Conservation (phyloP, 352 stramenopile species). For the Phytophthora pistaciae region DNA sequence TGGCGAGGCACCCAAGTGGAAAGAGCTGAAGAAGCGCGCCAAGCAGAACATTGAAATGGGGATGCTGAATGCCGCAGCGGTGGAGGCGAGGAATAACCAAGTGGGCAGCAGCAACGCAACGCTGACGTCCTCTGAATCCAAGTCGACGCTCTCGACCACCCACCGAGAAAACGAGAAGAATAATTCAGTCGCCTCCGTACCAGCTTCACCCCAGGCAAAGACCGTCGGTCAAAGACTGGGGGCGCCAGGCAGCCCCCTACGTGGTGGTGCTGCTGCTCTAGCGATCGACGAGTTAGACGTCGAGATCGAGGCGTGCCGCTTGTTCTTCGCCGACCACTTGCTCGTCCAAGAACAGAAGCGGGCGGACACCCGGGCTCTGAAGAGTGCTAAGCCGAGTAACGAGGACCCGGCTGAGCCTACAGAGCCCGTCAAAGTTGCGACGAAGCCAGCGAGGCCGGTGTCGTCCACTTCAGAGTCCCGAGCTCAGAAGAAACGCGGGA, state of each 20-base stretch:
- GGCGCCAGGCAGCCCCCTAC: conserved; percentile 29
- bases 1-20: conserved; percentile 74
- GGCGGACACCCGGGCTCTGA: conserved; percentile 22
- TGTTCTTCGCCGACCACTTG: conserved; percentile 91
- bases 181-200: conserved; percentile 41
- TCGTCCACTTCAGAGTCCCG: conserved; percentile 25
- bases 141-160: conserved; percentile 59
- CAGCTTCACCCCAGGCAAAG: conserved; percentile 33
- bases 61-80: conserved; percentile 20
- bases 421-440: conserved; percentile 4
- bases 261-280: conserved; percentile 16
- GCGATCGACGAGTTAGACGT: conserved; percentile 78
- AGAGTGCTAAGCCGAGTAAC: conserved; percentile 12
- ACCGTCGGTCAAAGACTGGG: conserved; percentile 26
- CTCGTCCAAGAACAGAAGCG: conserved; percentile 57
- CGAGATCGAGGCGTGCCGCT: conserved; percentile 83
- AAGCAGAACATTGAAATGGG: conserved; percentile 49
- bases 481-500: conserved; percentile 33
- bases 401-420: conserved; percentile 20
- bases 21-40: conserved; percentile 73
- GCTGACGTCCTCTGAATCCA: conserved; percentile 53
- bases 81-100: conserved; percentile 24
- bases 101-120: conserved; percentile 12
- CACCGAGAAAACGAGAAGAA: conserved; percentile 41
- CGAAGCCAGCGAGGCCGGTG: conserved; percentile 11